Conservation (phyloP, 2,329 filamentous ascomycete species). For the Macrophomina pseudophaseolina region DNA sequence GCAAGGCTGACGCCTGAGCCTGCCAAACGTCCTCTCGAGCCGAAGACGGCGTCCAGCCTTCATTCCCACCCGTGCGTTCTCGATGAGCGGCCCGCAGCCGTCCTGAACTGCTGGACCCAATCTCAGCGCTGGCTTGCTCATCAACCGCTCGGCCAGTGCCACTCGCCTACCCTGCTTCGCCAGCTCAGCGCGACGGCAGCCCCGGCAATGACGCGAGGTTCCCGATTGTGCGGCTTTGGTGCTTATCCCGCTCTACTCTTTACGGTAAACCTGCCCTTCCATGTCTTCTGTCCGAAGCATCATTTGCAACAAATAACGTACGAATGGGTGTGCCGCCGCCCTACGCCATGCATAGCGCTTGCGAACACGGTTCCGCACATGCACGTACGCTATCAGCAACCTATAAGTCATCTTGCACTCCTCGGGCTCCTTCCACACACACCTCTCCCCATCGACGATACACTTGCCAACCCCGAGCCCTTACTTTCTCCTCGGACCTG, state of each 20-base stretch:
- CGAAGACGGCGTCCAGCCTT: slow-evolving; percentile 19
- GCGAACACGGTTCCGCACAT: not conserved
- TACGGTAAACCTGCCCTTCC: slow-evolving; percentile 13
- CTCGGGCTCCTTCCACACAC: slow-evolving; percentile 8
- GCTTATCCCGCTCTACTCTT: slow-evolving; percentile 22
- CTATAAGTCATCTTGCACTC: slow-evolving; percentile 22
- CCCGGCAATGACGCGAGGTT: slow-evolving; percentile 22
- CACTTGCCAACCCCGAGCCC: not conserved
- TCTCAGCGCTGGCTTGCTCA: slow-evolving; percentile 1
- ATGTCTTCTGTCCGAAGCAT: not conserved
- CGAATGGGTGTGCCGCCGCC: not conserved
- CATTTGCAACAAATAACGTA: not conserved
- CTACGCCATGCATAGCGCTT: slow-evolving; percentile 7
- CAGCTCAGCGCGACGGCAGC: slow-evolving; percentile 20
- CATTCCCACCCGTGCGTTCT: slow-evolving; percentile 19
- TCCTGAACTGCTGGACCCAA: slow-evolving; percentile 20
- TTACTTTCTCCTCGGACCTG: slow-evolving; percentile 6
- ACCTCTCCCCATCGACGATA: not conserved
- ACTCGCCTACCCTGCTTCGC: slow-evolving; percentile 20
- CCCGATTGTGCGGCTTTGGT: slow-evolving; percentile 26
- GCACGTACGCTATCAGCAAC: slow-evolving; percentile 8
- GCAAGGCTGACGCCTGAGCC: slow-evolving; percentile 24
- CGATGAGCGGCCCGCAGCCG: slow-evolving; percentile 28
- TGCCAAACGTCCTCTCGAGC: slow-evolving; percentile 8
- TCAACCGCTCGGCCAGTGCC: slow-evolving; percentile 15